A percentile compares a stretch with the other conserved stretches of the same genome.
Conservation (phyloP, 2,329 filamentous ascomycete genomes). For the Gnomoniopsis sp. region DNA sequence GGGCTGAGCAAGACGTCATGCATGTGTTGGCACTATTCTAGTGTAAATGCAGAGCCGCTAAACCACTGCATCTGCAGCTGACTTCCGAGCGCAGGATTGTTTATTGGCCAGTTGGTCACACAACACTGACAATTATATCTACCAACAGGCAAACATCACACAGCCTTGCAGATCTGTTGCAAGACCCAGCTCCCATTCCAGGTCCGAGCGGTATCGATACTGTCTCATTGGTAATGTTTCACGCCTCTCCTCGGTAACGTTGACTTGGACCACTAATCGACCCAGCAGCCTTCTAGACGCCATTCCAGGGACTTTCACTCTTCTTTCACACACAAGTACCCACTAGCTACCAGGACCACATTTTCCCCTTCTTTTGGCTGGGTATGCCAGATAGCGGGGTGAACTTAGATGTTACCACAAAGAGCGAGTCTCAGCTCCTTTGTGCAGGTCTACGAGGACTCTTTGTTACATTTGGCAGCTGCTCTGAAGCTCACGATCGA, state of each 20-base stretch:
- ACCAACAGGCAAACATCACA: neutral
- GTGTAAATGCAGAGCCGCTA: neutral
- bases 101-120: neutral
- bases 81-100: neutral
- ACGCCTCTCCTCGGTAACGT: constrained; percentile 2
- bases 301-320: neutral
- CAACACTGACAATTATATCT: neutral
- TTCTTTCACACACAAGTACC: constrained; percentile 6
- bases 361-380: no score
- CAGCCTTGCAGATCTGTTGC: neutral
- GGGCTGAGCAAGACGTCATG: constrained; percentile 4
- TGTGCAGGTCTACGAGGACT: constrained; percentile 1
- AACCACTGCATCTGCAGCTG: constrained; percentile 2
- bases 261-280: neutral
- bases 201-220: neutral
- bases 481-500: neutral
- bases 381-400: neutral
- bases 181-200: neutral
- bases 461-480: constrained; percentile 12
- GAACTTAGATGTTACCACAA: constrained; percentile 3
- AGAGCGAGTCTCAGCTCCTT: constrained; percentile 6
- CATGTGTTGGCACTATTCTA: neutral
- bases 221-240: constrained; percentile 14
- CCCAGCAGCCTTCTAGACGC: neutral
- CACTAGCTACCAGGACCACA: neutral